Percentiles rank a stretch among this genome's conserved stretches.
Conservation (phyloP, 495 filamentous ascomycete genomes). For the Penicillium ucsense region DNA sequence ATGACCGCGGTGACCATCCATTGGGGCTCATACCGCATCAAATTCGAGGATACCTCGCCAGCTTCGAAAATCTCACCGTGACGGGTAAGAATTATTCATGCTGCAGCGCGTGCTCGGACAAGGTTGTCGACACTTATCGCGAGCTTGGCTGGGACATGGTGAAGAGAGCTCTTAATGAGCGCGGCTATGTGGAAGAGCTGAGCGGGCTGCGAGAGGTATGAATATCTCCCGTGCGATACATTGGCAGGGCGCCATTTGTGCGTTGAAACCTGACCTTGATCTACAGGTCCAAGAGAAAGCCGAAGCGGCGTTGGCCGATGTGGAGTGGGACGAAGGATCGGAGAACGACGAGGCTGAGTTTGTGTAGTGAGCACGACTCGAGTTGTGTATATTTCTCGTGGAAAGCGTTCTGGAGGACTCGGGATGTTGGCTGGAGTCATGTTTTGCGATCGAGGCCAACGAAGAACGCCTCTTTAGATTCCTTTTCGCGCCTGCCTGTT, state of each 20-base stretch:
- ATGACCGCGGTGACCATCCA: constrained; percentile 60
- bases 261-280: constrained; percentile 12
- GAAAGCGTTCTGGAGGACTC: not conserved
- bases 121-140: constrained; percentile 61
- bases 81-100: constrained; percentile 76
- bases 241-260: not conserved
- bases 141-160: constrained; percentile 80
- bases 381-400: not conserved
- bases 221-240: not conserved
- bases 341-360: constrained; percentile 36
- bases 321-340: constrained; percentile 52
- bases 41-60: constrained; percentile 83
- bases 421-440: constrained; percentile 3
- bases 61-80: constrained; percentile 74
- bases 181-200: constrained; percentile 80
- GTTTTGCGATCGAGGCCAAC: constrained; percentile 54
- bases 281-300: constrained; percentile 61
- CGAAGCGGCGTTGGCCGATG: constrained; percentile 52
- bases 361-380: constrained; percentile 5
- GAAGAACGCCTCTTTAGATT: constrained; percentile 85
- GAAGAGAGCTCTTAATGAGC: constrained; percentile 71
- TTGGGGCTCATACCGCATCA: constrained; percentile 87
- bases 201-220: constrained; percentile 81
- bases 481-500: constrained; percentile 39
- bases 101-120: constrained; percentile 84